Conservation (phyloP, 257 asterid species). For the Primulina huaijiensis region DNA sequence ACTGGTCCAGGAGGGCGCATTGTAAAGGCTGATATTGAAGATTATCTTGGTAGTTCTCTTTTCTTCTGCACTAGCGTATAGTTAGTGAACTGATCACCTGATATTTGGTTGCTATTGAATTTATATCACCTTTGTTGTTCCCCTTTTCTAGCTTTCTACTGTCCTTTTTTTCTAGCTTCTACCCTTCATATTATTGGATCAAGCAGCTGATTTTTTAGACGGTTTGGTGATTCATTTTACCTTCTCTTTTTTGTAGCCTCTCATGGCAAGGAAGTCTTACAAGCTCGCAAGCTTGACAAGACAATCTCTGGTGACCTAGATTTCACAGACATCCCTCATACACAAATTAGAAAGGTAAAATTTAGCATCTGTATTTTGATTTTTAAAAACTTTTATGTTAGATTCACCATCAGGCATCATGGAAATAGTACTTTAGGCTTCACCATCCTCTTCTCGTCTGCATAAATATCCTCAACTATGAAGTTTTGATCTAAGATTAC, state of each 20-base stretch:
- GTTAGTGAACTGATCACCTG: background rate
- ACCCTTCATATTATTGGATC: background rate
- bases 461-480: constrained; percentile 7
- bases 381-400: background rate
- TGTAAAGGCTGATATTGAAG: constrained; percentile 95
- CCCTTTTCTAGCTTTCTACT: constrained; percentile 1
- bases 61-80: background rate
- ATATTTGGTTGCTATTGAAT: background rate
- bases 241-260: constrained; percentile 59
- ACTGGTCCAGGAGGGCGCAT: constrained; percentile 95
- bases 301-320: constrained; percentile 44
- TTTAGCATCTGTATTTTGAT: constrained; percentile 3
- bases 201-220: constrained; percentile 14
- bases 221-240: constrained; percentile 26
- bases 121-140: background rate
- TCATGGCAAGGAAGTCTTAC: constrained; percentile 58
- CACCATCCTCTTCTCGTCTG: constrained; percentile 14
- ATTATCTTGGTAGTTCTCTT: constrained; percentile 69
- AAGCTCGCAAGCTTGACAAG: constrained; percentile 54
- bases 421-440: constrained; percentile 19
- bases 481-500: constrained; percentile 7
- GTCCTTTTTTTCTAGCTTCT: constrained; percentile 10
- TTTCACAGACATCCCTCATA: constrained; percentile 74
- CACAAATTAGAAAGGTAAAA: constrained; percentile 93
- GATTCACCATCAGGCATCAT: constrained; percentile 13